Evolutionary conservation across 2,329 filamentous ascomycete genomes (phyloP).

Genomic region (Phoma sp.): DNA sequence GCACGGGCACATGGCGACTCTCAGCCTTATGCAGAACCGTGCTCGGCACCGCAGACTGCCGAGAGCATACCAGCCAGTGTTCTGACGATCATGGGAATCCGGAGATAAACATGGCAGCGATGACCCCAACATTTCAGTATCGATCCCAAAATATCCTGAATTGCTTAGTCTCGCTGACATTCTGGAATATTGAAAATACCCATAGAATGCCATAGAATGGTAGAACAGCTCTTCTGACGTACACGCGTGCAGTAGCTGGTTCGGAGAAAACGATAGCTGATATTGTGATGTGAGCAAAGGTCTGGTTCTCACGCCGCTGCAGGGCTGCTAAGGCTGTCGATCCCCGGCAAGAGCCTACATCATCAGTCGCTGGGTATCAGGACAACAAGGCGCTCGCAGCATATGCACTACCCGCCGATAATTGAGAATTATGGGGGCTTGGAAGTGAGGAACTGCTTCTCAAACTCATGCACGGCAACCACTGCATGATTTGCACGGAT

Average conservation of each 20-base stretch:
- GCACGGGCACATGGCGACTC: constrained; percentile 1
- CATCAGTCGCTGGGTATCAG: constrained; percentile 7
- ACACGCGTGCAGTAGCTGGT: constrained; percentile 16
- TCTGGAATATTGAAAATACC: constrained; percentile 7
- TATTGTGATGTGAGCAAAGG: constrained; percentile 4
- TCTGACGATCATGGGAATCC: constrained; percentile 27
- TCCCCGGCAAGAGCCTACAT: constrained; percentile 11
- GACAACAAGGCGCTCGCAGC: constrained; percentile 5
- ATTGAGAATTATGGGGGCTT: neutral
- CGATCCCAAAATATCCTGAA: neutral
- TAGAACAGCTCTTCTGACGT: constrained; percentile 15
- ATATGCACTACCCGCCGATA: neutral
- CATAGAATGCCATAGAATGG: constrained; percentile 10
- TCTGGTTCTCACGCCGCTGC: constrained; percentile 5
- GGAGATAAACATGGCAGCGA: constrained; percentile 8
- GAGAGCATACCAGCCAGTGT: constrained; percentile 1
- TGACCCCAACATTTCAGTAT: constrained; percentile 1
- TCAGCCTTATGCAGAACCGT: constrained; percentile 2
- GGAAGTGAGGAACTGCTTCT: neutral
- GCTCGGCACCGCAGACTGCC: constrained; percentile 1
- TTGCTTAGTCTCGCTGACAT: constrained; percentile 1
- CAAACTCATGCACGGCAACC: constrained; percentile 12
- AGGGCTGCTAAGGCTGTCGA: constrained; percentile 15
- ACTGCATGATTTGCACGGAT: constrained; percentile 9
- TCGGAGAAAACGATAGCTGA: constrained; percentile 9